phyloP scores from a whole-genome alignment of 208 protist genomes.

The Wallacemonas sp. region DNA sequence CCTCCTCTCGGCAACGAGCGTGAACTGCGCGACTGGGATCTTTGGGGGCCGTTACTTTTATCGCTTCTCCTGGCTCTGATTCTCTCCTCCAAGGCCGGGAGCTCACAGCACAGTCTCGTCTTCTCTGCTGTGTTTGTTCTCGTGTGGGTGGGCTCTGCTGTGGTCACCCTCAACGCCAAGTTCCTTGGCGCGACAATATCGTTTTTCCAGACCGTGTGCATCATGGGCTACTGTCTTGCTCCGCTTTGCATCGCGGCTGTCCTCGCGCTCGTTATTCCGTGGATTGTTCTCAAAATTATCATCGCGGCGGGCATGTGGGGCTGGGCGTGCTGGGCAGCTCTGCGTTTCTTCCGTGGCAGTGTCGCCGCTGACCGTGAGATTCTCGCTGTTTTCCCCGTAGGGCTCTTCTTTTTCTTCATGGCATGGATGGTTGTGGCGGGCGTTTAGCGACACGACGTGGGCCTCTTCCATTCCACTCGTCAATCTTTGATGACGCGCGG shows the following conservation, averaged over 20 bases:
- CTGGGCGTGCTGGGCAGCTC: slow-evolving; percentile 87
- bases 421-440: slow-evolving; percentile 86
- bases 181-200: slow-evolving; percentile 90
- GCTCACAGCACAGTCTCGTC: slow-evolving; percentile 46
- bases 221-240: slow-evolving; percentile 94
- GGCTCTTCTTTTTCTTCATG: slow-evolving; percentile 92
- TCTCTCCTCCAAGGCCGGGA: slow-evolving; percentile 36
- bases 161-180: slow-evolving; percentile 92
- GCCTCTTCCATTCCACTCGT: too few relatives aligned
- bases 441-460: too few relatives aligned
- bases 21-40: slow-evolving; percentile 85
- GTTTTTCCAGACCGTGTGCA: slow-evolving; percentile 94
- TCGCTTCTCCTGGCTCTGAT: slow-evolving; percentile 84
- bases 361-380: slow-evolving; percentile 47
- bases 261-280: slow-evolving; percentile 30
- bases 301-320: slow-evolving; percentile 58
- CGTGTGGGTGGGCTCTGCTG: slow-evolving; percentile 79
- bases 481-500: too few relatives aligned
- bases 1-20: slow-evolving; percentile 39
- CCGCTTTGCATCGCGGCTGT: slow-evolving; percentile 75
- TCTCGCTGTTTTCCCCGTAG: slow-evolving; percentile 91
- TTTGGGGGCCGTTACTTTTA: slow-evolving; percentile 93
- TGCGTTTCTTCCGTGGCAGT: slow-evolving; percentile 84
- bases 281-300: slow-evolving; percentile 49
- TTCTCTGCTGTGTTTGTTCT: slow-evolving; percentile 92